Evolutionary conservation across 768 basidiomycete genomes (phyloP).

Genomic region (Lentinula sp.): DNA sequence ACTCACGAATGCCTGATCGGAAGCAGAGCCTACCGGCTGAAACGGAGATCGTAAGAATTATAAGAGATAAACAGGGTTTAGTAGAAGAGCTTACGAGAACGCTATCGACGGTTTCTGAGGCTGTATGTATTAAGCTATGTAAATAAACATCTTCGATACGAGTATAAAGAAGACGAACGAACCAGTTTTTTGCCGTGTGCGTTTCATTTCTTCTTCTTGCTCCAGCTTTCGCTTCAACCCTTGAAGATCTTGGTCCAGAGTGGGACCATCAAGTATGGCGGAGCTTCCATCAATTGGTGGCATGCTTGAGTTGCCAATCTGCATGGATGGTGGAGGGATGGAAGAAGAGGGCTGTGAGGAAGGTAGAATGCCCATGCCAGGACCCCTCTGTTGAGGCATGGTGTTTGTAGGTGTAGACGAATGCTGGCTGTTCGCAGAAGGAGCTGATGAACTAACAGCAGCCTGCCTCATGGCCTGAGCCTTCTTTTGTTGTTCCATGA

Average conservation of each 20-base stretch:
- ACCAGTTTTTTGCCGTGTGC: slow-evolving; percentile 72
- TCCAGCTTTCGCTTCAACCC: slow-evolving; percentile 70
- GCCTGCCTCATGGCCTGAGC: slow-evolving; percentile 37
- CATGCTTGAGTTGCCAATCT: slow-evolving; percentile 5
- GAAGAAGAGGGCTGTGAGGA: background rate
- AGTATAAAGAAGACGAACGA: slow-evolving; percentile 17
- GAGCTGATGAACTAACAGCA: slow-evolving; percentile 21
- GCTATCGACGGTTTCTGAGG: slow-evolving; percentile 41
- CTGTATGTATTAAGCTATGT: slow-evolving; percentile 7
- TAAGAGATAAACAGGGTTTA: background rate
- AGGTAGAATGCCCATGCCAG: background rate
- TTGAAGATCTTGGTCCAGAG: slow-evolving; percentile 56
- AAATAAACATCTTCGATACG: slow-evolving; percentile 15
- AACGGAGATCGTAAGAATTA: slow-evolving; percentile 8
- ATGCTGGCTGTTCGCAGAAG: slow-evolving; percentile 16
- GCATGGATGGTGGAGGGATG: slow-evolving; percentile 2
- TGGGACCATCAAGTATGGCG: slow-evolving; percentile 7
- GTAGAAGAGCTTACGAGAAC: slow-evolving; percentile 31
- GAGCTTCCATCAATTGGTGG: background rate
- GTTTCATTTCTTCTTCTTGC: slow-evolving; percentile 64
- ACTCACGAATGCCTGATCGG: slow-evolving; percentile 3
- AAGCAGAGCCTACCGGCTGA: slow-evolving; percentile 5
- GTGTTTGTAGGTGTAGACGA: slow-evolving; percentile 9
- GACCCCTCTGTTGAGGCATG: slow-evolving; percentile 2
- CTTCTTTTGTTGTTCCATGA: slow-evolving; percentile 55